phyloP scores from a whole-genome alignment of 2,329 filamentous ascomycete species.

The Parafenestella ontariensis region DNA sequence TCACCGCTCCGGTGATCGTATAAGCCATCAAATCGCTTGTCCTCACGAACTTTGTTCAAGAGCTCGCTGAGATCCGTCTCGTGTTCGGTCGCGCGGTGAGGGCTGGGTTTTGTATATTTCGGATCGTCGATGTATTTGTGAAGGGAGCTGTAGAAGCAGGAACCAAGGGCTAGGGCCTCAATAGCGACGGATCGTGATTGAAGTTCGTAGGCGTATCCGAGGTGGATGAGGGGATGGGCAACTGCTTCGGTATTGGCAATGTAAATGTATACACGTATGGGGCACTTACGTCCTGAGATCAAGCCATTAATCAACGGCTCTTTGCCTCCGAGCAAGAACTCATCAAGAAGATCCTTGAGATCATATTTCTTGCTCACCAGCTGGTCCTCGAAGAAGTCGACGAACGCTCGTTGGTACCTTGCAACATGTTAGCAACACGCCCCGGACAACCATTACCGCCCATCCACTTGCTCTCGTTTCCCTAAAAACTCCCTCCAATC shows the following conservation, averaged over 20 bases:
- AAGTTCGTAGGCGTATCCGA: conserved; percentile 93
- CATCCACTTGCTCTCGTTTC: conserved; percentile 64
- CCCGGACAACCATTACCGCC: background rate
- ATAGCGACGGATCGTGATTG: conserved; percentile 84
- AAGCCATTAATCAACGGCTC: conserved; percentile 82
- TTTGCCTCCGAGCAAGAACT: conserved; percentile 77
- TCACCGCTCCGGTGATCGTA: conserved; percentile 69
- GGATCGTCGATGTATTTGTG: conserved; percentile 74
- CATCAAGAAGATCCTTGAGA: conserved; percentile 78
- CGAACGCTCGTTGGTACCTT: conserved; percentile 86
- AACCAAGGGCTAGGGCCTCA: conserved; percentile 78
- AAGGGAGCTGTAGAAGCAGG: conserved; percentile 64
- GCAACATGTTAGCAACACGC: conserved; percentile 16
- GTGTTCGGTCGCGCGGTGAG: conserved; percentile 52
- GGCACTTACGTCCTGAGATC: conserved; percentile 73
- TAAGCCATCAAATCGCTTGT: conserved; percentile 73
- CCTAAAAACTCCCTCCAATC: conserved; percentile 91
- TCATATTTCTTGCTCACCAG: conserved; percentile 79
- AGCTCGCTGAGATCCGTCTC: conserved; percentile 72
- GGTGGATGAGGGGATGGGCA: conserved; percentile 89
- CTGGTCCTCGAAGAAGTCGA: conserved; percentile 96
- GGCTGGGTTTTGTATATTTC: conserved; percentile 70
- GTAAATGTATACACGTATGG: conserved; percentile 13
- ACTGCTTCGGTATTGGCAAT: conserved; percentile 58
- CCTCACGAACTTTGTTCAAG: conserved; percentile 70